phyloP scores from a whole-genome alignment of 2,329 filamentous ascomycete genomes.

The Penicillium nordicum region DNA sequence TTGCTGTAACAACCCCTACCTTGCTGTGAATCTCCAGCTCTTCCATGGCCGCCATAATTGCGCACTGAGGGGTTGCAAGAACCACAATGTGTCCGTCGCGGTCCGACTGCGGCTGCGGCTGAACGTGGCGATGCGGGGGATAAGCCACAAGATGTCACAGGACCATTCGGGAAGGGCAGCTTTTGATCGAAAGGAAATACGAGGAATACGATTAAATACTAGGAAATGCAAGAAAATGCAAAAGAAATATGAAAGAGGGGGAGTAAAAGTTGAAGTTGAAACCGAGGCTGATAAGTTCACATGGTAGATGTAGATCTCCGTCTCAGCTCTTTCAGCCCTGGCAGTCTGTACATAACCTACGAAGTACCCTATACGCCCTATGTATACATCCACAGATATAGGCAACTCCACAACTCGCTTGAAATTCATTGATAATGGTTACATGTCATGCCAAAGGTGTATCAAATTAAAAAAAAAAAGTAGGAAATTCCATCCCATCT shows the following conservation, averaged over 20 bases:
- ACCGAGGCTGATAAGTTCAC: constrained; percentile 24
- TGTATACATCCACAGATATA: neutral
- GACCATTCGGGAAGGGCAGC: neutral
- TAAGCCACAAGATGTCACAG: constrained; percentile 7
- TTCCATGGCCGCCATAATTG: constrained; percentile 84
- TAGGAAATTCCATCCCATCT: constrained; percentile 14
- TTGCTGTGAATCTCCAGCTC: constrained; percentile 97
- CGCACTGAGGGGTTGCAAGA: constrained; percentile 7
- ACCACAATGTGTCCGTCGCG: constrained; percentile 10
- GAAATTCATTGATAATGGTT: constrained; percentile 12
- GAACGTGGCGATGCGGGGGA: constrained; percentile 16
- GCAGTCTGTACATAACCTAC: neutral
- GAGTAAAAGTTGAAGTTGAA: constrained; percentile 9
- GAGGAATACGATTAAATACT: too few species aligned
- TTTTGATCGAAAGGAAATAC: too few species aligned
- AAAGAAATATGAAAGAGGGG: neutral
- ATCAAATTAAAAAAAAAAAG: constrained; percentile 20
- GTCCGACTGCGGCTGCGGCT: constrained; percentile 21
- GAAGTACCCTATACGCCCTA: neutral
- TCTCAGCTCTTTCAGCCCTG: neutral
- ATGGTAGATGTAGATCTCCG: constrained; percentile 6
- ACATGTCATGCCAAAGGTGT: constrained; percentile 20
- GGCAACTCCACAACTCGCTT: neutral
- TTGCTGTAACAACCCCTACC: constrained; percentile 50
- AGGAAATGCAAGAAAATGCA: neutral